These are phyloP conservation scores for Sanghuangporus sanghuang DNA, from an alignment of 1,284 basidiomycete genomes.

Conservation along the genomic window DNA sequence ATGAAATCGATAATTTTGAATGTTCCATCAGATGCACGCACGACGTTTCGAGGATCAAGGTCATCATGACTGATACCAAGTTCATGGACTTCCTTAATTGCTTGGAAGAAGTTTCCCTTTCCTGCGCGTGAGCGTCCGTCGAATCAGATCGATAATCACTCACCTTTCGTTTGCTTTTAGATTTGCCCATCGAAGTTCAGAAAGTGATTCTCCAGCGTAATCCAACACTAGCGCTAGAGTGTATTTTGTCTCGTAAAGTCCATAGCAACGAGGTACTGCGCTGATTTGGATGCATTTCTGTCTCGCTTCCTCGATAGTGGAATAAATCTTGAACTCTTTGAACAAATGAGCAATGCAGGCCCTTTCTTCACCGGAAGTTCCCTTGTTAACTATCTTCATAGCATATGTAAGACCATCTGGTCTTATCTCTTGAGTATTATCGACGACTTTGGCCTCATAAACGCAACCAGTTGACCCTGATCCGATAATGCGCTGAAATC, in stretches of 20 bases:
- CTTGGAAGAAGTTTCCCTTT: not conserved
- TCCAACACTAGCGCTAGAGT: not conserved
- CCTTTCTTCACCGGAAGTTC: not conserved
- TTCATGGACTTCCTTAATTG: not conserved
- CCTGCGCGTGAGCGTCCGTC: not conserved
- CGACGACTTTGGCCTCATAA: not conserved
- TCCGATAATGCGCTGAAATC: not conserved
- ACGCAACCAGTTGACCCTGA: not conserved
- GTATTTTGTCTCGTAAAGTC: not conserved
- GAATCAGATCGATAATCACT: not conserved
- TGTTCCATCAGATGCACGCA: not conserved
- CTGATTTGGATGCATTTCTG: not conserved
- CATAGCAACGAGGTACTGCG: not conserved
- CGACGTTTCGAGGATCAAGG: not conserved
- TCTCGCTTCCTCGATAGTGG: not conserved
- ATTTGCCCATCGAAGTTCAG: not conserved
- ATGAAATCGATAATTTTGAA: constrained; percentile 2
- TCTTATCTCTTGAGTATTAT: not conserved
- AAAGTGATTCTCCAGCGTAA: not conserved
- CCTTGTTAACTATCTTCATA: not conserved
- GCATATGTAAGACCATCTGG: not conserved
- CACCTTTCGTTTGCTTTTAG: not conserved
- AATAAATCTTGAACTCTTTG: not conserved
- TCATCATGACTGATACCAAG: not conserved
- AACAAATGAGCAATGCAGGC: not conserved